phyloP scores from a whole-genome alignment of 2,329 filamentous ascomycete species.

The Phymatotrichopsis omnivora region DNA sequence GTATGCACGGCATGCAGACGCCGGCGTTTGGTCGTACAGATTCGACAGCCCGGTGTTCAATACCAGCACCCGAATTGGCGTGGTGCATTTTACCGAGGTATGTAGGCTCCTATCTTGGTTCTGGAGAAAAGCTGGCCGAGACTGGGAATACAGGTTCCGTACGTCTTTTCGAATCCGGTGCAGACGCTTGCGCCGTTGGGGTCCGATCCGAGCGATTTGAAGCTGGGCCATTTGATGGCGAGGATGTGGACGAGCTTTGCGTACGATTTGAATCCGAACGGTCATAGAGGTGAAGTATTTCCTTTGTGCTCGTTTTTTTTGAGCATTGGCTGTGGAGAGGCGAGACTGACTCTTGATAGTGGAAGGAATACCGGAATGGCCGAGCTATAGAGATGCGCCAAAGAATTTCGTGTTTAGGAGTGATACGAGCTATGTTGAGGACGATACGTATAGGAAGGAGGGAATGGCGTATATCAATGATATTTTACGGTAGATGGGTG shows the following conservation, averaged over 20 bases:
- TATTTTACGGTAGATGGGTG: conserved; percentile 15
- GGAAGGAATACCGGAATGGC: conserved; percentile 31
- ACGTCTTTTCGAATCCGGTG: conserved; percentile 21
- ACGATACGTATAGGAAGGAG: conserved; percentile 33
- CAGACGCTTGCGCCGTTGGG: conserved; percentile 15
- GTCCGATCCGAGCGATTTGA: conserved; percentile 27
- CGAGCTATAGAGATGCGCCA: conserved; percentile 31
- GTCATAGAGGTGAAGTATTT: conserved; percentile 11
- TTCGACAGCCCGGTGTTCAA: conserved; percentile 49
- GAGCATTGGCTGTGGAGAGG: conserved; percentile 5
- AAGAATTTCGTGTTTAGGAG: conserved; percentile 34
- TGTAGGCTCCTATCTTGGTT: conserved; percentile 35
- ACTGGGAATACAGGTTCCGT: conserved; percentile 7
- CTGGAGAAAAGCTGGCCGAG: conserved; percentile 30
- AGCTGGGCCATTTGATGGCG: conserved; percentile 32
- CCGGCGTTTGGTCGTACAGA: conserved; percentile 48
- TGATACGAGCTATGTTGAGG: conserved; percentile 33
- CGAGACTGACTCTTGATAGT: background rate
- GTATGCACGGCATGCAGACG: conserved; percentile 37
- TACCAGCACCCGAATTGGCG: conserved; percentile 38
- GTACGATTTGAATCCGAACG: conserved; percentile 30
- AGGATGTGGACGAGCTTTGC: conserved; percentile 33
- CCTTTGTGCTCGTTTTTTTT: conserved; percentile 18
- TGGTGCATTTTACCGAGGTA: conserved; percentile 44
- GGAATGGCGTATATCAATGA: conserved; percentile 34